Conservation (phyloP, 2,329 filamentous ascomycete species). For the Chrysosporium queenslandicum region DNA sequence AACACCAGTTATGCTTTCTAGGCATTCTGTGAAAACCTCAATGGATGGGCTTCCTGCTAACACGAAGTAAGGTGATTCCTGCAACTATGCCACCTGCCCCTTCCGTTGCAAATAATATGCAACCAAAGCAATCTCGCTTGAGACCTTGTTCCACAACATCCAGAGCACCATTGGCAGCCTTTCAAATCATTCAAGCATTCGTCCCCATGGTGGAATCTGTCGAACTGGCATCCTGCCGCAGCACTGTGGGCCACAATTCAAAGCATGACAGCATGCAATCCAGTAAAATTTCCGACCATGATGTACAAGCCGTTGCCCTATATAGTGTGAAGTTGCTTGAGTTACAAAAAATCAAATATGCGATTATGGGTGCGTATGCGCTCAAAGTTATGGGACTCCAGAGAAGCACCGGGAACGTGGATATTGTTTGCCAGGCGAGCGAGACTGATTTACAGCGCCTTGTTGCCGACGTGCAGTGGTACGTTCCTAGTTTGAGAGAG, state of each 20-base stretch:
- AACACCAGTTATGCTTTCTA: too few relatives aligned
- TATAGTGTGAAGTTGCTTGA: not conserved
- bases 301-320: conserved; percentile 5
- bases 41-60: too few relatives aligned
- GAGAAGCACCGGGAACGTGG: conserved; percentile 2
- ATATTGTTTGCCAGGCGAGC: not conserved
- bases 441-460: not conserved
- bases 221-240: not conserved
- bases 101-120: too few relatives aligned
- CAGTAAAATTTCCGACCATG: not conserved
- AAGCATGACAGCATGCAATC: conserved; percentile 1
- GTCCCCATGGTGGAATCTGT: not conserved
- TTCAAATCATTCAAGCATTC: not conserved
- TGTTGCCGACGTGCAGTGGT: too few relatives aligned
- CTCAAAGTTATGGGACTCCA: not conserved
- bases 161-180: not conserved
- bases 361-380: conserved; percentile 4
- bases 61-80: too few relatives aligned
- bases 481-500: too few relatives aligned
- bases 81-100: too few relatives aligned
- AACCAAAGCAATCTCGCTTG: too few relatives aligned
- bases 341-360: not conserved
- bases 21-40: too few relatives aligned
- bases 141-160: too few relatives aligned
- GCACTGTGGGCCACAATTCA: not conserved